phyloP scores from a whole-genome alignment of 805 yeast genomes.

The Lachancea sp. region DNA sequence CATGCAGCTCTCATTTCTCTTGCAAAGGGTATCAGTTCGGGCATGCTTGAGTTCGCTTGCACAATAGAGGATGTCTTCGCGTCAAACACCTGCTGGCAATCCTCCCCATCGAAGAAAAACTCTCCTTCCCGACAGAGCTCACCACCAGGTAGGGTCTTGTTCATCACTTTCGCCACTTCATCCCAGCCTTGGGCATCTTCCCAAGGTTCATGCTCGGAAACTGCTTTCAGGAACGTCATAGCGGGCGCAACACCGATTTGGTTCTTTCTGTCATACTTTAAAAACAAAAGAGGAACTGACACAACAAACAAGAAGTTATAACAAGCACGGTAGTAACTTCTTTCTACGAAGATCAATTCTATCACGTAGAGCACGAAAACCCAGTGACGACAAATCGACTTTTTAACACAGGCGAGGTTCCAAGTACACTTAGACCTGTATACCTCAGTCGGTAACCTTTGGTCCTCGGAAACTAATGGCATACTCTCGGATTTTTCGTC shows the following conservation, averaged over 20 bases:
- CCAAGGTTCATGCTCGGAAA: background rate
- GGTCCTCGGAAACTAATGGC: background rate
- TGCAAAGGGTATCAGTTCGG: slow-evolving; percentile 1
- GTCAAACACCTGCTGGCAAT: background rate
- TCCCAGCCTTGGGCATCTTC: background rate
- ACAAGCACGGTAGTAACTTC: background rate
- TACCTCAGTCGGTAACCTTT: background rate
- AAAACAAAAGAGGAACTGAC: too few species aligned
- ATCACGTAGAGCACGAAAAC: too few species aligned
- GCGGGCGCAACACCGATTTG: background rate
- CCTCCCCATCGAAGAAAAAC: background rate
- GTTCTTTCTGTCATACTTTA: background rate
- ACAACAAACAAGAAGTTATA: background rate
- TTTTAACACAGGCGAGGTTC: background rate
- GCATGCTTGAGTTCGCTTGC: background rate
- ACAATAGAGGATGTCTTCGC: background rate
- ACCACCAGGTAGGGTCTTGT: background rate
- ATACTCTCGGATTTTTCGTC: background rate
- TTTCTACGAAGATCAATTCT: too few species aligned
- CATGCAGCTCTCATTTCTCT: background rate
- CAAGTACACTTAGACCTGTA: background rate
- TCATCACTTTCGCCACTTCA: background rate
- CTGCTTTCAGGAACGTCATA: background rate
- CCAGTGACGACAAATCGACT: too few species aligned
- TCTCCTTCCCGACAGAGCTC: background rate